A percentile compares a stretch with the other conserved stretches of the same genome.
Evolutionary conservation across 1,284 basidiomycete species (phyloP).

Genomic region (Hymenochaete sp.): DNA sequence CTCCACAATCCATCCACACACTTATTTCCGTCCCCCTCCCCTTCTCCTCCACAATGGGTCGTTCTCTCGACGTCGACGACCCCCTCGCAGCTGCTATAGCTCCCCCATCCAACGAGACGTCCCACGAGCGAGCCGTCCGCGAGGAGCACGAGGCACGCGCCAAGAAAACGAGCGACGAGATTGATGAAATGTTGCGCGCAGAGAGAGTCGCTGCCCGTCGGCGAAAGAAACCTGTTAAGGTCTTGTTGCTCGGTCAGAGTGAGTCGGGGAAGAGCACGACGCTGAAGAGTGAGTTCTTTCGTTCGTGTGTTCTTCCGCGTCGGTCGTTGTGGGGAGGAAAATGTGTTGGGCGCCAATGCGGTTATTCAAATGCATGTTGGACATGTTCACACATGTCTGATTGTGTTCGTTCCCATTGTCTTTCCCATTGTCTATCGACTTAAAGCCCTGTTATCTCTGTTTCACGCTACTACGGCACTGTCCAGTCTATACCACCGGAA

Average conservation of each 20-base stretch:
- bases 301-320: slow-evolving; percentile 8
- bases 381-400: too few relatives aligned
- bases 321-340: too few relatives aligned
- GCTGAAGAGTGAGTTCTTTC: slow-evolving; percentile 29
- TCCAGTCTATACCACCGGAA: too few relatives aligned
- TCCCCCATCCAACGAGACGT: slow-evolving; percentile 55
- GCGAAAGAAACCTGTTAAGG: slow-evolving; percentile 48
- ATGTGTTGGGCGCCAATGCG: too few relatives aligned
- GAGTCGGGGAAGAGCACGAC: slow-evolving; percentile 74
- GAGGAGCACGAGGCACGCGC: slow-evolving; percentile 54
- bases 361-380: too few relatives aligned
- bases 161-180: slow-evolving; percentile 48
- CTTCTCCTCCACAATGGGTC: slow-evolving; percentile 11
- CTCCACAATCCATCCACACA: too few relatives aligned
- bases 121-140: slow-evolving; percentile 42
- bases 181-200: slow-evolving; percentile 59
- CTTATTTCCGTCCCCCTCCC: not conserved
- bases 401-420: too few relatives aligned
- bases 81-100: slow-evolving; percentile 55
- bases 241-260: slow-evolving; percentile 64
- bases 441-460: too few relatives aligned
- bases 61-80: slow-evolving; percentile 31
- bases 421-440: too few relatives aligned
- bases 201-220: slow-evolving; percentile 53
- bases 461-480: too few relatives aligned